Base-by-base conservation (phyloP, 1,284 basidiomycete genomes). In the Sporisorium scitamineum region DNA sequence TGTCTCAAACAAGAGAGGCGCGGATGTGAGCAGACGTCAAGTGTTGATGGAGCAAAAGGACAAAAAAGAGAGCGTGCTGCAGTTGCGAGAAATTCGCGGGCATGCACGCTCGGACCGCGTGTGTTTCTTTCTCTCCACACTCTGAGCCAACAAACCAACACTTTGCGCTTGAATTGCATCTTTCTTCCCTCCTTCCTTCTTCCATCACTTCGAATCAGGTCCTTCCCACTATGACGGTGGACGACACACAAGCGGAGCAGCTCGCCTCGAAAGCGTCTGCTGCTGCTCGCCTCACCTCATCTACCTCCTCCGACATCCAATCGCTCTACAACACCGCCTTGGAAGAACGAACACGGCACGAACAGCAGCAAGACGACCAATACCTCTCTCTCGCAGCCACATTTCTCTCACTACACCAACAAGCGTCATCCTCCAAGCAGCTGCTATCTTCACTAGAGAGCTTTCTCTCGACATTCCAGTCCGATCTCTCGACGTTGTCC, bases 391-490 rank as follows among this genome's bases (percentile, higher is more conserved):
- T 47, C 11, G 47, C 67, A 31, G 61, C 55, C n/a, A 66, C 59
- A 37, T 53, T 62, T 52, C 32, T 70, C 20, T 74, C 75, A 10
- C 64, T 70, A n/a, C 71, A 79, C 71, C 94, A 92, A 90, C 91
- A 50, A 93, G 93, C 83, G 88, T 91, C 54, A 88, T 89, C 74
- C 88, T 97, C 44, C 4, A 69, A 66, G 31, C 53, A 65, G 47
- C 64, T 77, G 24, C 88, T 98, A 51, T 91, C 93, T 74, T 93
- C 93, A 0, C 89, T 99, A 4, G 92, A 95, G 76, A 88, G 90
- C 2, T 98, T 98, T 85, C 89, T 98, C 11, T 94, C 94, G 2
- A 96, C 94, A 0, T 99, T 99, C 81, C 95, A 97, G 86, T 92
- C 90, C 76, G 95, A 99, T 86, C 89, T 99, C 6, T 92, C 93